phyloP scores from a whole-genome alignment of 2,329 filamentous ascomycete species.

The Raffaelea albimanens region DNA sequence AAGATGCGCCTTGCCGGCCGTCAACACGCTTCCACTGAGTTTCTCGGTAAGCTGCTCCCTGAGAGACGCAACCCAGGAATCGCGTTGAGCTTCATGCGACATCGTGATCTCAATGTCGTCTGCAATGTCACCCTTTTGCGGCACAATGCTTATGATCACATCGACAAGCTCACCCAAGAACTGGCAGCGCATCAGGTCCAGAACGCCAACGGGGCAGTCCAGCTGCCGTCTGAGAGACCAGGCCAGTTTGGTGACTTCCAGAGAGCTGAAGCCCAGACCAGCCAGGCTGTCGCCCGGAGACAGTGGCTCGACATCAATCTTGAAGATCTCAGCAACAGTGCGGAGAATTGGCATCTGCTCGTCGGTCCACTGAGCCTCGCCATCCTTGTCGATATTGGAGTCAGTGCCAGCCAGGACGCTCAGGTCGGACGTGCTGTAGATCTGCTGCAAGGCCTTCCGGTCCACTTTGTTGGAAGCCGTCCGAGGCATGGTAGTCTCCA shows the following conservation, averaged over 20 bases:
- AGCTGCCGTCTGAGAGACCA: slow-evolving; percentile 14
- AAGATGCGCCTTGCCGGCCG: slow-evolving; percentile 12
- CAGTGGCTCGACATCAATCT: slow-evolving; percentile 3
- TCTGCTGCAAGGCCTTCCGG: slow-evolving; percentile 17
- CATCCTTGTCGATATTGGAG: not conserved
- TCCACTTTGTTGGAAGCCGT: slow-evolving; percentile 26
- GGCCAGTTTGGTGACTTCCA: slow-evolving; percentile 16
- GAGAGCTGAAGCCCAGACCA: slow-evolving; percentile 15
- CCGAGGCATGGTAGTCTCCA: slow-evolving; percentile 19
- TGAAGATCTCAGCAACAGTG: slow-evolving; percentile 7
- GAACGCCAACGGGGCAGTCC: slow-evolving; percentile 13
- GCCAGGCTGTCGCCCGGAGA: slow-evolving; percentile 14
- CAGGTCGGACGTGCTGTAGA: slow-evolving; percentile 15
- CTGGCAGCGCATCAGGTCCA: slow-evolving; percentile 17
- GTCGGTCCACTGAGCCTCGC: not conserved
- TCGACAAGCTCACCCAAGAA: slow-evolving; percentile 14
- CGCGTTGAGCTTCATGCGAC: no score
- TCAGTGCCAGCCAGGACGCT: slow-evolving; percentile 5
- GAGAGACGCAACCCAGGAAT: not conserved
- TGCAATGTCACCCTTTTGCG: no score
- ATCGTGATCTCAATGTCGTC: no score
- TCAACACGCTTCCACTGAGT: slow-evolving; percentile 8
- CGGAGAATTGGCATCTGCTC: slow-evolving; percentile 1
- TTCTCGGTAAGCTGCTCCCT: slow-evolving; percentile 1
- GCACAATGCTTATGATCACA: no score